Conservation (phyloP, 2,329 filamentous ascomycete species). For the Aspergillus eucalypticola region DNA sequence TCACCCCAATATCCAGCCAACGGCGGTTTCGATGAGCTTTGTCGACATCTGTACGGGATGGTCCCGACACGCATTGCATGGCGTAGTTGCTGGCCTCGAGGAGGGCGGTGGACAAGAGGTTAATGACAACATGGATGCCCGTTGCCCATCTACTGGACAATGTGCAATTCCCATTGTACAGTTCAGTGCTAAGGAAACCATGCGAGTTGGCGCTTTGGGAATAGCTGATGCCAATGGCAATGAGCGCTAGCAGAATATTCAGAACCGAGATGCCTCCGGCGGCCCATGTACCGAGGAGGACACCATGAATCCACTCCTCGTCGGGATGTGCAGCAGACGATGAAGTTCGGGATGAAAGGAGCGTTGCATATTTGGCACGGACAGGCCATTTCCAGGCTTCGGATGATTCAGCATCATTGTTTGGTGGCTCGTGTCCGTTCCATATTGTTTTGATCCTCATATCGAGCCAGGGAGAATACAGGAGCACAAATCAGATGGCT, state of each 20-base stretch:
- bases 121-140: constrained; percentile 50
- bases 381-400: too few relatives aligned
- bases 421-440: too few relatives aligned
- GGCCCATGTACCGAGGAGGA: constrained; percentile 8
- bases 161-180: constrained; percentile 17
- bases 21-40: constrained; percentile 44
- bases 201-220: not conserved
- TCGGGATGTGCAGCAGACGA: not conserved
- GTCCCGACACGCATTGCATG: constrained; percentile 55
- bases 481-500: too few relatives aligned
- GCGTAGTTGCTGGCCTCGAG: constrained; percentile 53
- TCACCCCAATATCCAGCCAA: constrained; percentile 51
- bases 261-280: constrained; percentile 2
- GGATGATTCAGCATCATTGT: too few relatives aligned
- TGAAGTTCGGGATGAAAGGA: too few relatives aligned
- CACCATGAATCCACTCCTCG: constrained; percentile 15
- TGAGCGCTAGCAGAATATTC: constrained; percentile 13
- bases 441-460: too few relatives aligned
- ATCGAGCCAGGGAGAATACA: too few relatives aligned
- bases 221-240: constrained; percentile 13
- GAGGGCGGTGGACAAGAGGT: constrained; percentile 48
- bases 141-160: constrained; percentile 13
- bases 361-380: too few relatives aligned
- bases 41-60: constrained; percentile 53
- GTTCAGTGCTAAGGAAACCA: not conserved